phyloP scores from a whole-genome alignment of 2,329 filamentous ascomycete genomes.

The Exophiala dermatitidis region DNA sequence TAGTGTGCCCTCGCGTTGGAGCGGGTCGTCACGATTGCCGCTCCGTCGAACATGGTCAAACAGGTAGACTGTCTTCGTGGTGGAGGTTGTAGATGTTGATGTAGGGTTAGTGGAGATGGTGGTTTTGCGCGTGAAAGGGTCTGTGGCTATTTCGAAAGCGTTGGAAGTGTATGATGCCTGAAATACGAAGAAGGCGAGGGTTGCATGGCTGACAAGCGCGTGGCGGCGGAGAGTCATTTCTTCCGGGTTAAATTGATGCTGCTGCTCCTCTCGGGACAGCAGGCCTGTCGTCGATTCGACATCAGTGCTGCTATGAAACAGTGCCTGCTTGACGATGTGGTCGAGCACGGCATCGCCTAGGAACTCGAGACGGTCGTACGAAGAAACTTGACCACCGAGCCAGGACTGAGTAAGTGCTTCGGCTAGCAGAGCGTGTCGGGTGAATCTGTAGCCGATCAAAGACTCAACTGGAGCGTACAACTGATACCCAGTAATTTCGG shows the following conservation, averaged over 20 bases:
- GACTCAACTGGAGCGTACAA: constrained; percentile 44
- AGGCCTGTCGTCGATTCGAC: too few species aligned
- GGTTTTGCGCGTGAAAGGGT: constrained; percentile 29
- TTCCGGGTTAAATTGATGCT: constrained; percentile 42
- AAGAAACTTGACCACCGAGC: constrained; percentile 6
- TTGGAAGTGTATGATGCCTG: constrained; percentile 3
- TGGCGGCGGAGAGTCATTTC: constrained; percentile 70
- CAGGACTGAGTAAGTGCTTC: constrained; percentile 69
- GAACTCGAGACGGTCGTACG: constrained; percentile 74
- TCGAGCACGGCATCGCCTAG: constrained; percentile 82
- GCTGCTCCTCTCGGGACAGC: not conserved
- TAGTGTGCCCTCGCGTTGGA: constrained; percentile 8
- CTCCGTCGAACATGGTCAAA: constrained; percentile 18
- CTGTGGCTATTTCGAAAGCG: constrained; percentile 9
- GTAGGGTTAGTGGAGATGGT: constrained; percentile 26
- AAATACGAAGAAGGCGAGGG: constrained; percentile 61
- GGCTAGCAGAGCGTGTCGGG: constrained; percentile 58
- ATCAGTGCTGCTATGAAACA: constrained; percentile 34
- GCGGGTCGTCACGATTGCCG: not conserved
- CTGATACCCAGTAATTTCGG: not conserved
- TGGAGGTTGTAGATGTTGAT: too few species aligned
- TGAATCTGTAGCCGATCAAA: constrained; percentile 66
- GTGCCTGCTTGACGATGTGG: constrained; percentile 58
- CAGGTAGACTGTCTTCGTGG: constrained; percentile 8
- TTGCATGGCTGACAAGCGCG: constrained; percentile 70